Conservation (phyloP, 2,329 filamentous ascomycete genomes). For the Colletotrichum filicis region DNA sequence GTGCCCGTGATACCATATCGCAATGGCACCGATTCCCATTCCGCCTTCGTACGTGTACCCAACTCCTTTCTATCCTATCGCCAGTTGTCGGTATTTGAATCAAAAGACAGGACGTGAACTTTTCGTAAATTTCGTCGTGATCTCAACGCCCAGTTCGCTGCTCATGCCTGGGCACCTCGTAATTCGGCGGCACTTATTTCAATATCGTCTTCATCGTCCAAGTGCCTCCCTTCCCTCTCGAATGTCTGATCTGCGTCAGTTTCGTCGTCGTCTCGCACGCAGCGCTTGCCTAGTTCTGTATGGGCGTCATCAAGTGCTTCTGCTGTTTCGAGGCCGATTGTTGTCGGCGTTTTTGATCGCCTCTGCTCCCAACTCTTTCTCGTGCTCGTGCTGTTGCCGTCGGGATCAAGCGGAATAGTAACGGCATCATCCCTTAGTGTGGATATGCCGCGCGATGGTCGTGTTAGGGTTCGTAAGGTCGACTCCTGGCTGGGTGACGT, state of each 20-base stretch:
- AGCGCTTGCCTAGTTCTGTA: not conserved
- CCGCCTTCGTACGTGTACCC: not conserved
- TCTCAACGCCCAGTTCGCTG: not conserved
- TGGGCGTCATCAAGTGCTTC: not conserved
- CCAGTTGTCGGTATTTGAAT: not conserved
- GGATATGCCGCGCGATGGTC: slow-evolving; percentile 8
- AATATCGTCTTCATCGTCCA: not conserved
- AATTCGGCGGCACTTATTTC: not conserved
- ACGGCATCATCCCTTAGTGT: slow-evolving; percentile 11
- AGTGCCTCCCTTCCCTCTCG: not conserved
- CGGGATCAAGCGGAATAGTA: slow-evolving; percentile 12
- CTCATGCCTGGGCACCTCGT: not conserved
- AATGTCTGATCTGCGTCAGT: not conserved
- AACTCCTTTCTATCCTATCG: not conserved
- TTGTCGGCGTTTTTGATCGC: not conserved
- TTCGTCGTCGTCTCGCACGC: not conserved
- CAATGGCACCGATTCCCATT: not conserved
- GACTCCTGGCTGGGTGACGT: slow-evolving; percentile 23
- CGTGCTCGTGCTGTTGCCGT: slow-evolving; percentile 9
- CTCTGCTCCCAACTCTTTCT: slow-evolving; percentile 18
- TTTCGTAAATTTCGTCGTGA: not conserved
- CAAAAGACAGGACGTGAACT: not conserved
- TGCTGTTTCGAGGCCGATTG: not conserved
- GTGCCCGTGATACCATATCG: not conserved
- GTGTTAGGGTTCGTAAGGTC: slow-evolving; percentile 16